phyloP scores from a whole-genome alignment of 2,329 filamentous ascomycete species.

The Hymenotorrendiella dingleyae region DNA sequence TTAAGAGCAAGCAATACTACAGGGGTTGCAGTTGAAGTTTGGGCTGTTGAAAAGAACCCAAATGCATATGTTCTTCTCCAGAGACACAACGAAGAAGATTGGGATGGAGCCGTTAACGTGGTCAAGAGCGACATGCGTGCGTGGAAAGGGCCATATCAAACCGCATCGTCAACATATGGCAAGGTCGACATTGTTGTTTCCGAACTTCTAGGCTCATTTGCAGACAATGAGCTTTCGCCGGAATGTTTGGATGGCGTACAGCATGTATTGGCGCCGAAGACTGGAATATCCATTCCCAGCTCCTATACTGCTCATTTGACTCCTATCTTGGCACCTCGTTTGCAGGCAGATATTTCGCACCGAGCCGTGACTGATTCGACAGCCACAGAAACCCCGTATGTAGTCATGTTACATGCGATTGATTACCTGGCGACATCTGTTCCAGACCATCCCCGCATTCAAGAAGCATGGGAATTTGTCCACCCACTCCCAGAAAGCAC shows the following conservation, averaged over 20 bases:
- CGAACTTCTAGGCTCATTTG: slow-evolving; percentile 90
- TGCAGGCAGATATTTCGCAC: slow-evolving; percentile 72
- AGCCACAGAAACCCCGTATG: slow-evolving; percentile 87
- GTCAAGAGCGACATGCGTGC: slow-evolving; percentile 96
- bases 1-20: slow-evolving; percentile 72
- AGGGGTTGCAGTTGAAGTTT: slow-evolving; percentile 74
- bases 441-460: slow-evolving; percentile 57
- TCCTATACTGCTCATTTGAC: slow-evolving; percentile 91
- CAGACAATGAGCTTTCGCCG: slow-evolving; percentile 92
- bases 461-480: slow-evolving; percentile 73
- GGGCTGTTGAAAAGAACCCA: slow-evolving; percentile 96
- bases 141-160: slow-evolving; percentile 76
- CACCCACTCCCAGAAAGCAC: slow-evolving; percentile 63
- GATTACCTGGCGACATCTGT: slow-evolving; percentile 71
- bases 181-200: slow-evolving; percentile 91
- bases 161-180: slow-evolving; percentile 43
- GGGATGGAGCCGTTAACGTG: slow-evolving; percentile 74
- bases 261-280: slow-evolving; percentile 68
- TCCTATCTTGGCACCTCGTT: slow-evolving; percentile 82
- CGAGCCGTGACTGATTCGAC: slow-evolving; percentile 56
- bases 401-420: slow-evolving; percentile 84
- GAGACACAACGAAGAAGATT: slow-evolving; percentile 75
- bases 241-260: slow-evolving; percentile 96
- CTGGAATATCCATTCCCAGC: slow-evolving; percentile 88
- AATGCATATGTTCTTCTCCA: slow-evolving; percentile 94